Conservation (phyloP, 805 yeast species). For the Lachancea nothofagi region DNA sequence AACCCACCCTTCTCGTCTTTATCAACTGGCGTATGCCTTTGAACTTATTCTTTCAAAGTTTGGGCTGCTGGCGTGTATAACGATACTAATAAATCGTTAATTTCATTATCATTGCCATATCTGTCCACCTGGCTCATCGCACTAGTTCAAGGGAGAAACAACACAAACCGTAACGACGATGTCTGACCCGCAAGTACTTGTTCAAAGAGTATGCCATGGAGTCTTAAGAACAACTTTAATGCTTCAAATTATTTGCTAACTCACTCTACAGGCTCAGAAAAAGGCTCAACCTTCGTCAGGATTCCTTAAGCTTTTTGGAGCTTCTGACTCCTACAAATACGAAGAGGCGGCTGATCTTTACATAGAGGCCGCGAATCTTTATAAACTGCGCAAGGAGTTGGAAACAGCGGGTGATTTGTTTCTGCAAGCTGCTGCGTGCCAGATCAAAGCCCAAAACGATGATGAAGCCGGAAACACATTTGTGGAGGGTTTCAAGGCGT, state of each 20-base stretch:
- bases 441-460: conserved; percentile 63
- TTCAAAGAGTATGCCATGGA: conserved; percentile 33
- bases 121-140: neutral
- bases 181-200: conserved; percentile 43
- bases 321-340: conserved; percentile 52
- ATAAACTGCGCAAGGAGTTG: conserved; percentile 68
- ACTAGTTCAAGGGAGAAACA: neutral
- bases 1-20: too few relatives aligned
- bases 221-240: conserved; percentile 10
- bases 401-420: conserved; percentile 76
- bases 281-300: conserved; percentile 67
- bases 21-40: too few relatives aligned
- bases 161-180: conserved; percentile 16
- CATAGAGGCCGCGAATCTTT: conserved; percentile 89
- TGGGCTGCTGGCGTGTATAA: too few relatives aligned
- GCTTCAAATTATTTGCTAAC: neutral
- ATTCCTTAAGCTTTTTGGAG: conserved; percentile 61
- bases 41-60: too few relatives aligned
- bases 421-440: conserved; percentile 79
- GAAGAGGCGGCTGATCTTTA: conserved; percentile 94
- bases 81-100: too few relatives aligned
- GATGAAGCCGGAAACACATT: conserved; percentile 90
- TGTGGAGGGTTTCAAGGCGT: conserved; percentile 87
- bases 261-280: conserved; percentile 54
- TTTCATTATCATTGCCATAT: too few relatives aligned